Conservation (phyloP, 257 asterid genomes). For the Thymus mandschuricus region DNA sequence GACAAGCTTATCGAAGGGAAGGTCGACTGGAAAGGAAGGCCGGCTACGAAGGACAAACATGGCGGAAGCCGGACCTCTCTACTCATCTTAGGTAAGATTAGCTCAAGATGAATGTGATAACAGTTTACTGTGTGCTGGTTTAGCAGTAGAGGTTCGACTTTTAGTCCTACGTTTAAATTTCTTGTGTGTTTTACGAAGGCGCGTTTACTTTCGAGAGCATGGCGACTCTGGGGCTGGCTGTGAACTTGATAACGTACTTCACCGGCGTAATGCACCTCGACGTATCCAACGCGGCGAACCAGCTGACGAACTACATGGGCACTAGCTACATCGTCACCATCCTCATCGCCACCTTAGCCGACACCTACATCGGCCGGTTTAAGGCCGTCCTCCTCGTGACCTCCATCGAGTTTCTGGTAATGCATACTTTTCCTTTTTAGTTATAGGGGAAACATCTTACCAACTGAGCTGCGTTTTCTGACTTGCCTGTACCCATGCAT, state of each 20-base stretch:
- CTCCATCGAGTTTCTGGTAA: constrained; percentile 55
- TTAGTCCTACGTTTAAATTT: no score
- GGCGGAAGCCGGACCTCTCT: constrained; percentile 57
- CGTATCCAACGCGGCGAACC: constrained; percentile 64
- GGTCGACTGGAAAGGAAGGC: constrained; percentile 78
- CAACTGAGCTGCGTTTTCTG: neutral
- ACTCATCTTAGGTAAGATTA: constrained; percentile 51
- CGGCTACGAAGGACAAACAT: constrained; percentile 54
- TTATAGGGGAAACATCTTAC: no score
- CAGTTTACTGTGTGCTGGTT: no score
- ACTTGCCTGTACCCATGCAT: neutral
- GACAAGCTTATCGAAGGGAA: constrained; percentile 57
- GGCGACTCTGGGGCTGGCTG: constrained; percentile 52
- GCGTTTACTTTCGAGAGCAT: constrained; percentile 54
- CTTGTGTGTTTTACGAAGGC: constrained; percentile 29
- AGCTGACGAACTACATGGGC: constrained; percentile 60
- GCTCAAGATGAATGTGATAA: no score
- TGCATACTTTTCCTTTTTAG: neutral
- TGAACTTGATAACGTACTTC: constrained; percentile 59
- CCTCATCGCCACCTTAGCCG: constrained; percentile 59
- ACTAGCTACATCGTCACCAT: constrained; percentile 61
- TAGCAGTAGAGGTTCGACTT: no score
- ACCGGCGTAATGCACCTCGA: constrained; percentile 57
- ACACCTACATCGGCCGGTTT: constrained; percentile 63
- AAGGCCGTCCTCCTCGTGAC: constrained; percentile 46